Base-by-base conservation (phyloP, 192 early-diverging fungal species). In the Coemansia sp. region DNA sequence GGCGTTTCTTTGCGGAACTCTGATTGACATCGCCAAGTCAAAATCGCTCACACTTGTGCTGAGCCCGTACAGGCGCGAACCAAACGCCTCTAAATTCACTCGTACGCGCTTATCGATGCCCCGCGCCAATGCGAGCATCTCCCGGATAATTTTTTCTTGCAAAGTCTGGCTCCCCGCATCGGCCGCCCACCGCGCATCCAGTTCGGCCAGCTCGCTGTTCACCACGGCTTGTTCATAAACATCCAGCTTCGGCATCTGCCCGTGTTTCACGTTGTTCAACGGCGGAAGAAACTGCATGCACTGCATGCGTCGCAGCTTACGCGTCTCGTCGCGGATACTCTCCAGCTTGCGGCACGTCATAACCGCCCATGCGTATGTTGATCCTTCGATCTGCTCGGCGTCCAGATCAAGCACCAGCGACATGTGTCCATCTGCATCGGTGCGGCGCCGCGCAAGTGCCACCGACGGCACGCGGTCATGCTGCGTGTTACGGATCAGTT, bases 31-130 rank as follows among this genome's bases (percentile, higher is more conserved):
- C 5, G 40, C 24, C 15, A 72, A 31, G 47, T 76, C 68, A 56
- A 76, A 57, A 31, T 74, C 72, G 62, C 62, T 69, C 24, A 18
- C 38, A 11, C 58, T 55, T 0, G 24, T 63, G 40, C 62, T 55
- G 17, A 74, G 23, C 18, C 58, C 57, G 15, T 74, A 74, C 4
- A 31, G 3, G 18, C 67, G 72, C 54, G 72, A 74, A 14, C 72
- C 72, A 14, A 53, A n/a, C 37, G 12, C 3, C 14, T 40, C 44
- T 8, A 34, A 34, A 34, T 34, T 34, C 31, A 34, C 31, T 34
- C 31, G 31, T 7, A 26, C 15, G 5, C 31, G 40, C 2, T 51
- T 17, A 21, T 50, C 44, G 4, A 40, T n/a, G 18, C 3, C n/a
- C 25, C 34, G 14, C 10, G 15, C 46, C n/a, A 26, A 8, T 24